phyloP scores from a whole-genome alignment of 352 stramenopile genomes.

The Globisporangium paroecandrum region DNA sequence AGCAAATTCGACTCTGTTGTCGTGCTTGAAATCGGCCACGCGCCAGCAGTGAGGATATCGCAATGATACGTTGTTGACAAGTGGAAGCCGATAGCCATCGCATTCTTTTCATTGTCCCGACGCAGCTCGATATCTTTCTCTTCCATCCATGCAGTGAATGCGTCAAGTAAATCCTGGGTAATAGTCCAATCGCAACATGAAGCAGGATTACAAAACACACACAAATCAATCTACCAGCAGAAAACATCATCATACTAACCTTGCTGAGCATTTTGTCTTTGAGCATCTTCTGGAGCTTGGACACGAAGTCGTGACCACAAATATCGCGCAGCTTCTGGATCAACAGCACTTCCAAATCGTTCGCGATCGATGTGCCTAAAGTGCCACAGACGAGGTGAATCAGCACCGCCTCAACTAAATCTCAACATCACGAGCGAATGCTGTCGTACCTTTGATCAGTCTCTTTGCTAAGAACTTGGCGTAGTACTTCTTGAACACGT shows the following conservation, averaged over 20 bases:
- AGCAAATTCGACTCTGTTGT: constrained; percentile 44
- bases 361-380: constrained; percentile 58
- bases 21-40: constrained; percentile 80
- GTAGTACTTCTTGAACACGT: constrained; percentile 89
- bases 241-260: constrained; percentile 24
- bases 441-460: constrained; percentile 73
- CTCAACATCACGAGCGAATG: too few species aligned
- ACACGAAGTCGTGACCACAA: constrained; percentile 83
- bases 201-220: background rate
- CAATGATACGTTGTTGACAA: constrained; percentile 63
- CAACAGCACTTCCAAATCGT: constrained; percentile 72
- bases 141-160: constrained; percentile 71
- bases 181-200: background rate
- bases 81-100: constrained; percentile 52
- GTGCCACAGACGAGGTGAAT: background rate
- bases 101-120: constrained; percentile 28
- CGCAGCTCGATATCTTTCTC: constrained; percentile 55
- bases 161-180: constrained; percentile 54
- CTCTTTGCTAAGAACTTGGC: constrained; percentile 81
- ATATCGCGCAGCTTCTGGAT: constrained; percentile 85
- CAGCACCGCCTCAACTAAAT: background rate
- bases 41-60: constrained; percentile 77
- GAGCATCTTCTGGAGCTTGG: constrained; percentile 87
- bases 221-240: background rate
- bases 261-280: constrained; percentile 86